phyloP scores from a whole-genome alignment of 768 basidiomycete species.

The Termitomyces sp. region DNA sequence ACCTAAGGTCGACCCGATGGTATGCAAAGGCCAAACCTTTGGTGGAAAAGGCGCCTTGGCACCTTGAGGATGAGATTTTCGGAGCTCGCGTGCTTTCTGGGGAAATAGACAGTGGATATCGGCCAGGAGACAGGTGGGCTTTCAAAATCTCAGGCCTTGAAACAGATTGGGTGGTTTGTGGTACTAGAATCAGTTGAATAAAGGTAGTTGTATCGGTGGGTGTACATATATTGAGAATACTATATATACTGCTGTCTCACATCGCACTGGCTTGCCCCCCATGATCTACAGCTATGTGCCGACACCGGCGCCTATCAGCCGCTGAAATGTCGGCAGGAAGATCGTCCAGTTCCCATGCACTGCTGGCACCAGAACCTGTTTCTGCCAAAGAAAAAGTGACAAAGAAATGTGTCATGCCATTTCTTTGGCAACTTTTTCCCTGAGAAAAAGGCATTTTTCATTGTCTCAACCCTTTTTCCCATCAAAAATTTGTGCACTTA shows the following conservation, averaged over 20 bases:
- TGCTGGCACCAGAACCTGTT: too few relatives aligned
- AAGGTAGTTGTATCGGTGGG: background rate
- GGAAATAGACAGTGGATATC: background rate
- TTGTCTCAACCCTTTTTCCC: too few relatives aligned
- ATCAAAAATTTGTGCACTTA: too few relatives aligned
- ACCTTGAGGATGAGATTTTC: too few relatives aligned
- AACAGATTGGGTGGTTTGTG: too few relatives aligned
- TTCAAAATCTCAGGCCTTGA: background rate
- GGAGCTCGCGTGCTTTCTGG: background rate
- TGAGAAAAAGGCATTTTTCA: too few relatives aligned
- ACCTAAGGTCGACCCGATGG: constrained; percentile 71
- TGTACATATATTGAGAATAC: background rate
- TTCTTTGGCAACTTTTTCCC: too few relatives aligned
- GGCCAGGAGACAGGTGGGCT: background rate
- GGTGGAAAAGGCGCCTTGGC: background rate
- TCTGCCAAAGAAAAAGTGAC: too few relatives aligned
- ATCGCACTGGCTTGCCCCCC: background rate
- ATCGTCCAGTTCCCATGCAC: background rate
- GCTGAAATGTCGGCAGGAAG: background rate
- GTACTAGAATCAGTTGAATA: background rate
- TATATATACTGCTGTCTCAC: background rate
- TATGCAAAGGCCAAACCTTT: constrained; percentile 52
- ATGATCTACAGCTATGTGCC: background rate
- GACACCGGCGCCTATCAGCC: background rate
- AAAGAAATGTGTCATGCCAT: too few relatives aligned